These are phyloP conservation scores for Cytospora chrysosperma DNA, from an alignment of 2,329 filamentous ascomycete genomes.

Conservation along the genomic window DNA sequence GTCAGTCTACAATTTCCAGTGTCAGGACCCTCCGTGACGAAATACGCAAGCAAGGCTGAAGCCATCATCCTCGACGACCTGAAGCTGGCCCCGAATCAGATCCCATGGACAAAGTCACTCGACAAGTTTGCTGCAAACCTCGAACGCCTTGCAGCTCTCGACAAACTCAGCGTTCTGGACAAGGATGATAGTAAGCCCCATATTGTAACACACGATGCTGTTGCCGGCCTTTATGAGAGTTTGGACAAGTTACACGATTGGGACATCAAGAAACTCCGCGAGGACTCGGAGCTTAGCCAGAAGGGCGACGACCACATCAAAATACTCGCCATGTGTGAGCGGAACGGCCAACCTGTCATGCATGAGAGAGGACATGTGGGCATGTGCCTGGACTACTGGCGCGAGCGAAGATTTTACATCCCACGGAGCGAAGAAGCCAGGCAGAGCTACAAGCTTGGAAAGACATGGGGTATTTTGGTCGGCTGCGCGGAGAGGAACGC, in stretches of 20 bases:
- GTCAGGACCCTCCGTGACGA: conserved; percentile 56
- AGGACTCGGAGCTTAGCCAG: conserved; percentile 44
- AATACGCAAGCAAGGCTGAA: conserved; percentile 60
- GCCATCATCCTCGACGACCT: conserved; percentile 67
- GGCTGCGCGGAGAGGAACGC: conserved; percentile 56
- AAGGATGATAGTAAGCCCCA: conserved; percentile 41
- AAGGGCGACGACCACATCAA: conserved; percentile 51
- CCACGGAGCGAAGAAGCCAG: conserved; percentile 11
- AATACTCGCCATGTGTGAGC: conserved; percentile 64
- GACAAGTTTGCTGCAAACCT: conserved; percentile 71
- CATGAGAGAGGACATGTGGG: conserved; percentile 67
- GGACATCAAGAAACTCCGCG: conserved; percentile 60
- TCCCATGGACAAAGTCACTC: conserved; percentile 67
- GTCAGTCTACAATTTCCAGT: conserved; percentile 65
- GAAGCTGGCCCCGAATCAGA: conserved; percentile 56
- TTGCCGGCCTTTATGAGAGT: conserved; percentile 71
- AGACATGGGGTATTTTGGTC: conserved; percentile 66
- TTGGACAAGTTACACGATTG: conserved; percentile 68
- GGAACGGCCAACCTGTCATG: conserved; percentile 69
- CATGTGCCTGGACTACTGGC: conserved; percentile 76
- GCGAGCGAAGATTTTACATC: conserved; percentile 49
- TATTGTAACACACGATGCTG: conserved; percentile 74
- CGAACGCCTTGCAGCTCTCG: conserved; percentile 65
- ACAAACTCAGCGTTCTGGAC: conserved; percentile 64
- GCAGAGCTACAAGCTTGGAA: conserved; percentile 42